phyloP scores from a whole-genome alignment of 2,329 filamentous ascomycete genomes.

The Trichophyton rubrum region DNA sequence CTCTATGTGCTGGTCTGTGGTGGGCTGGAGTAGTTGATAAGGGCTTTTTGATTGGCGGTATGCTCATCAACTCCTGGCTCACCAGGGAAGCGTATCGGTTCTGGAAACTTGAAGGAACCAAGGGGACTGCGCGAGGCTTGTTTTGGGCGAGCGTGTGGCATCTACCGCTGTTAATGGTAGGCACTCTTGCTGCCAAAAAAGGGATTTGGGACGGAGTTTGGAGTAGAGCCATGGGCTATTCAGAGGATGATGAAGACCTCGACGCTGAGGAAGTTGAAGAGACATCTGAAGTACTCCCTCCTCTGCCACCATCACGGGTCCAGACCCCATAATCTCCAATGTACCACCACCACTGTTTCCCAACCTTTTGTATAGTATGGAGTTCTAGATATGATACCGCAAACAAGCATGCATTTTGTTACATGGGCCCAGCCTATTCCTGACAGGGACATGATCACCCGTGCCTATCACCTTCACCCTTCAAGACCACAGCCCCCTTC shows the following conservation, averaged over 20 bases:
- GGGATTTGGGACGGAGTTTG: slow-evolving; percentile 79
- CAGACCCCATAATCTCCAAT: background rate
- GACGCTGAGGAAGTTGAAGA: slow-evolving; percentile 15
- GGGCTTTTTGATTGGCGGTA: slow-evolving; percentile 68
- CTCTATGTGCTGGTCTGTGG: slow-evolving; percentile 70
- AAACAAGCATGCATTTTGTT: background rate
- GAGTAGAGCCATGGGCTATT: slow-evolving; percentile 50
- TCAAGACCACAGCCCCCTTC: background rate
- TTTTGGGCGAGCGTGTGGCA: slow-evolving; percentile 99
- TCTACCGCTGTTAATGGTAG: slow-evolving; percentile 73
- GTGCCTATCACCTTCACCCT: background rate
- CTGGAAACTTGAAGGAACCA: slow-evolving; percentile 64
- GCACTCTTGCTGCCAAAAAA: slow-evolving; percentile 87
- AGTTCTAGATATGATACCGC: background rate
- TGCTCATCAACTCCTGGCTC: slow-evolving; percentile 77
- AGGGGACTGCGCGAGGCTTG: slow-evolving; percentile 66
- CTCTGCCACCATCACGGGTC: background rate
- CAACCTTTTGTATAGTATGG: background rate
- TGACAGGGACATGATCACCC: background rate
- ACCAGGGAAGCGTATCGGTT: slow-evolving; percentile 66
- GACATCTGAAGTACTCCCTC: background rate
- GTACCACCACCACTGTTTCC: background rate
- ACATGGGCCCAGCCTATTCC: background rate
- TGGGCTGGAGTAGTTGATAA: slow-evolving; percentile 71
- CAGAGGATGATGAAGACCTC: slow-evolving; percentile 42